phyloP scores from a whole-genome alignment of 2,329 filamentous ascomycete genomes.

The Exutisphaerella laricina region DNA sequence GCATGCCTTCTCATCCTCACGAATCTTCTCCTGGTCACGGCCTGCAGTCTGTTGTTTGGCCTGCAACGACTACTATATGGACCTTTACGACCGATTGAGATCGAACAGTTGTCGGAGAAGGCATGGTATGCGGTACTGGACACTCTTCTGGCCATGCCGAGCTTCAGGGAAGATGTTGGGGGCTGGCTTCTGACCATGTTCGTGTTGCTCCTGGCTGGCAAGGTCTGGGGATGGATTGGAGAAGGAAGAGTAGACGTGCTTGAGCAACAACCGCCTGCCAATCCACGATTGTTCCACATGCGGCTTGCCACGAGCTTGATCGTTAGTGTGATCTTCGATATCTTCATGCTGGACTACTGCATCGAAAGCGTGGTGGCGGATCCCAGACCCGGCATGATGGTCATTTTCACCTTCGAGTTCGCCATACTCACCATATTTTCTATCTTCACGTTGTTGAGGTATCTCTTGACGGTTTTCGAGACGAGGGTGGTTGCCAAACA shows the following conservation, averaged over 20 bases:
- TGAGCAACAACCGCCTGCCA: slow-evolving; percentile 89
- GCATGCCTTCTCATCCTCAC: slow-evolving; percentile 90
- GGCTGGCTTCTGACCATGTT: slow-evolving; percentile 97
- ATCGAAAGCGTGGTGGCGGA: slow-evolving; percentile 77
- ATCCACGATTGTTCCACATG: slow-evolving; percentile 80
- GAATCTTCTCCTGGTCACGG: slow-evolving; percentile 79
- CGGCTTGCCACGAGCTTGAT: slow-evolving; percentile 73
- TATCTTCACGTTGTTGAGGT: slow-evolving; percentile 70
- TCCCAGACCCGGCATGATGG: slow-evolving; percentile 96
- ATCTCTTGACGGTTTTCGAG: slow-evolving; percentile 72
- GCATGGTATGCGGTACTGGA: slow-evolving; percentile 98
- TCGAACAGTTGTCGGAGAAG: slow-evolving; percentile 94
- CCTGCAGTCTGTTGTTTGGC: slow-evolving; percentile 74
- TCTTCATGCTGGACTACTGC: slow-evolving; percentile 74
- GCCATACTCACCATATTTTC: slow-evolving; percentile 79
- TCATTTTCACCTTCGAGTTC: slow-evolving; percentile 99
- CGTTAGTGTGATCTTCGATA: slow-evolving; percentile 73
- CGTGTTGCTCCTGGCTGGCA: slow-evolving; percentile 81
- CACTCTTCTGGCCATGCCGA: slow-evolving; percentile 95
- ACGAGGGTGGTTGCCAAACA: slow-evolving; percentile 69
- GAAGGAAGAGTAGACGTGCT: slow-evolving; percentile 90
- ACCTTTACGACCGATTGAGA: slow-evolving; percentile 82
- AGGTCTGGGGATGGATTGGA: slow-evolving; percentile 98
- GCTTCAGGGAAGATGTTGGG: slow-evolving; percentile 91
- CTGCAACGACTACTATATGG: slow-evolving; percentile 89